Evolutionary conservation across 306 rosid genomes (phyloP), one percentile per base, ranked within the genome.

Genomic region (Argentina anserina): DNA sequence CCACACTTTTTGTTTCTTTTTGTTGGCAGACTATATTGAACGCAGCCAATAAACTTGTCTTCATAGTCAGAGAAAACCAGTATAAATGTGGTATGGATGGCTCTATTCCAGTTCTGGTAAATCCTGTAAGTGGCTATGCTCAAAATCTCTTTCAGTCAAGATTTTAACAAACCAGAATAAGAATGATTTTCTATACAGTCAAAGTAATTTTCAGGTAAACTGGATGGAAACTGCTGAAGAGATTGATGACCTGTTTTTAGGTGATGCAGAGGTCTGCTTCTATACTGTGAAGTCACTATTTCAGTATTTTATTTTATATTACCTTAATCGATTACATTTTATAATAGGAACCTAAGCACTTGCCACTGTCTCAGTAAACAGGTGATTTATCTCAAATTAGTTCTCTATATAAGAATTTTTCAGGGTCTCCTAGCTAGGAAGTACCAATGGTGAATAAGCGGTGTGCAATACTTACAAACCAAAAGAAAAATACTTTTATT

Each of bases 171-270:
- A 25, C 25, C 52, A 46, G 36, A 76, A 50, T 67, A 72, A 58
- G 37, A 39, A 49, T 13, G 26, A 70, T 58, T 40, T 9, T 17
- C 53, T 77, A 52, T 78, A 83, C 67, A 36, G 73, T 43, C 33
- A 49, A 82, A 46, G 36, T 75, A 43, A 81, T 23, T 86, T 88
- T 67, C 80, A 90, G 98, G 80, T 87, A 65, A 87, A 87, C 85
- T 90, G 96, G 98, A 36, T 92, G 86, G 84, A 74, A 70, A 79
- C 85, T 62, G 98, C 98, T 20, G 98, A 92, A 82, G 92, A 88
- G 85, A 85, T 92, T 70, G 98, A 92, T 33, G 98, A 92, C 73
- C 75, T 88, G 72, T 92, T 88, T 83, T 75, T 90, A 71, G 98
- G 94, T 13, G 98, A 92, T 76, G 98, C 98, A 0, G 96, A 92